phyloP scores from a whole-genome alignment of 2,329 filamentous ascomycete genomes.

The Colletotrichum trifolii region DNA sequence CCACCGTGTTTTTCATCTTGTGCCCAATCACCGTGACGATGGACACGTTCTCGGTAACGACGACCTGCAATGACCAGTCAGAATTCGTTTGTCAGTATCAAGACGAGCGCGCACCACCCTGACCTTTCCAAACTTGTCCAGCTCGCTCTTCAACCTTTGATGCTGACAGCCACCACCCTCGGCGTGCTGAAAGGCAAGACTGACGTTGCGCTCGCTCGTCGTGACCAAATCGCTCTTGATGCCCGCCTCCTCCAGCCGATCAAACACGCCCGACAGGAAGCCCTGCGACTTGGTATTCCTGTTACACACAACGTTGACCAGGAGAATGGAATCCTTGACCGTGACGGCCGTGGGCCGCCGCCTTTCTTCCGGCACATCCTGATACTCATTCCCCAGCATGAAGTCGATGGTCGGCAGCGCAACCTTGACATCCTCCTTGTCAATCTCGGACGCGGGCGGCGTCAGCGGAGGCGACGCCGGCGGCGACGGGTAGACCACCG shows the following conservation, averaged over 20 bases:
- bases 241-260: constrained; percentile 84
- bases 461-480: constrained; percentile 66
- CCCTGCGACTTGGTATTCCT: constrained; percentile 95
- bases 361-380: constrained; percentile 15
- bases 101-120: constrained; percentile 56
- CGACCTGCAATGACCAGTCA: constrained; percentile 10
- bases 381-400: constrained; percentile 26
- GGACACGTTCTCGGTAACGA: constrained; percentile 77
- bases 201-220: constrained; percentile 95
- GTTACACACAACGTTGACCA: constrained; percentile 98
- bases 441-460: constrained; percentile 60
- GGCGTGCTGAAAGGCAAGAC: constrained; percentile 91
- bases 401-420: constrained; percentile 16
- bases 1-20: constrained; percentile 97
- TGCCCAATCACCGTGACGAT: constrained; percentile 94
- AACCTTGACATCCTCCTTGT: constrained; percentile 59
- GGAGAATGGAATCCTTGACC: constrained; percentile 95
- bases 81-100: not conserved
- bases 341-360: constrained; percentile 90
- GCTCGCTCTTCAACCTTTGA: constrained; percentile 74
- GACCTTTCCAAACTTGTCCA: constrained; percentile 86
- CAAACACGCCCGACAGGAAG: constrained; percentile 96
- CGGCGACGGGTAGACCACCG: constrained; percentile 81
- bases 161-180: constrained; percentile 71
- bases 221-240: constrained; percentile 97